phyloP scores from a whole-genome alignment of 805 yeast species.

The Wickerhamomyces mucosus region DNA sequence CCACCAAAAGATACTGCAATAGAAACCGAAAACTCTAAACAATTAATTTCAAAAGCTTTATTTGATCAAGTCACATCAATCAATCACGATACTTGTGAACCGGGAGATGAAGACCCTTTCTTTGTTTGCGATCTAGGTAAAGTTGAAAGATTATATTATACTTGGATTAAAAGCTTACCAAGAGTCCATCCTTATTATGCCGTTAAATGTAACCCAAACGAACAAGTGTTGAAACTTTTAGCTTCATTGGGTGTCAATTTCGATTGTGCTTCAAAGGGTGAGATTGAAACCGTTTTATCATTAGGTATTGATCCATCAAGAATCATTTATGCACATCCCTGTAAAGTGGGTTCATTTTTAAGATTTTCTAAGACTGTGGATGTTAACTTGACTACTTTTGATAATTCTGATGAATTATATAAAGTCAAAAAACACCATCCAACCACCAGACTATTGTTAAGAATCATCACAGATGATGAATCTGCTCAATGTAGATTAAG shows the following conservation, averaged over 20 bases:
- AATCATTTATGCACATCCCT: conserved; percentile 89
- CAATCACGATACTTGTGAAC: conserved; percentile 48
- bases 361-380: conserved; percentile 51
- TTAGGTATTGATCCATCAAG: conserved; percentile 56
- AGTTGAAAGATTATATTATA: conserved; percentile 46
- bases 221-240: conserved; percentile 45
- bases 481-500: conserved; percentile 79
- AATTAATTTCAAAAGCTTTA: conserved; percentile 31
- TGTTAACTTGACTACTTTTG: conserved; percentile 78
- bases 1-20: too few relatives aligned
- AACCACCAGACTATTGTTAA: conserved; percentile 55
- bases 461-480: conserved; percentile 86
- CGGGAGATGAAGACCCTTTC: conserved; percentile 81
- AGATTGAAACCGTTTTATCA: conserved; percentile 56
- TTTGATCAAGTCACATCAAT: conserved; percentile 30
- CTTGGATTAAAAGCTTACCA: conserved; percentile 63
- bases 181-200: conserved; percentile 85
- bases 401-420: conserved; percentile 74
- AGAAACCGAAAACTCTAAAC: conserved; percentile 24
- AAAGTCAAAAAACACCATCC: conserved; percentile 67
- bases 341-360: conserved; percentile 78
- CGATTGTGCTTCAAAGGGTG: conserved; percentile 89
- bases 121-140: conserved; percentile 81
- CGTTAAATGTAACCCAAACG: conserved; percentile 84
- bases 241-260: conserved; percentile 62